Evolutionary conservation across 306 rosid species (phyloP).

Genomic region (Astragalus membranaceus): DNA sequence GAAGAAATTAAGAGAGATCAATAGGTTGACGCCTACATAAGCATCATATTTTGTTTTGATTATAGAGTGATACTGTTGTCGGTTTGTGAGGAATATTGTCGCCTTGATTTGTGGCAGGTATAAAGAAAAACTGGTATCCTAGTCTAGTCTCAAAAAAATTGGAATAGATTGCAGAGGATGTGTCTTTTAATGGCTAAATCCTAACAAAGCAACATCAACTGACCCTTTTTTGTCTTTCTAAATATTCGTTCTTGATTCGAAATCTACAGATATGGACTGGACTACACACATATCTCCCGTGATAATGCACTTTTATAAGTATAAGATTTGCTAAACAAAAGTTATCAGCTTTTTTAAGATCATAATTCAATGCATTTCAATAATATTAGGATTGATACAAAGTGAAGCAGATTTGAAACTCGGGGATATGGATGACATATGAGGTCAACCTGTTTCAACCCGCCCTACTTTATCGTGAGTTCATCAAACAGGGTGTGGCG

Average conservation of each 20-base stretch:
- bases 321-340: neutral
- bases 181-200: neutral
- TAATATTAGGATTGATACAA: too few species aligned
- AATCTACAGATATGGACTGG: neutral
- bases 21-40: constrained; percentile 7
- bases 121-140: constrained; percentile 10
- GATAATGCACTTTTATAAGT: too few species aligned
- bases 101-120: constrained; percentile 25
- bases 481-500: too few species aligned
- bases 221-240: neutral
- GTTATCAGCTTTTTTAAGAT: neutral
- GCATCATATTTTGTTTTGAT: neutral
- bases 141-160: constrained; percentile 15
- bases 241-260: neutral
- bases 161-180: neutral
- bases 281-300: neutral
- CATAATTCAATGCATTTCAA: too few species aligned
- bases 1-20: neutral
- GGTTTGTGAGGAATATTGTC: constrained; percentile 32
- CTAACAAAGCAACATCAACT: neutral
- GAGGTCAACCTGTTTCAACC: too few species aligned
- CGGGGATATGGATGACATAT: too few species aligned
- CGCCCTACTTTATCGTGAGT: too few species aligned
- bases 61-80: constrained; percentile 10
- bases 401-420: too few species aligned